Base-by-base conservation (phyloP, 805 yeast genomes). In the Kazachstania kunashirensis region DNA sequence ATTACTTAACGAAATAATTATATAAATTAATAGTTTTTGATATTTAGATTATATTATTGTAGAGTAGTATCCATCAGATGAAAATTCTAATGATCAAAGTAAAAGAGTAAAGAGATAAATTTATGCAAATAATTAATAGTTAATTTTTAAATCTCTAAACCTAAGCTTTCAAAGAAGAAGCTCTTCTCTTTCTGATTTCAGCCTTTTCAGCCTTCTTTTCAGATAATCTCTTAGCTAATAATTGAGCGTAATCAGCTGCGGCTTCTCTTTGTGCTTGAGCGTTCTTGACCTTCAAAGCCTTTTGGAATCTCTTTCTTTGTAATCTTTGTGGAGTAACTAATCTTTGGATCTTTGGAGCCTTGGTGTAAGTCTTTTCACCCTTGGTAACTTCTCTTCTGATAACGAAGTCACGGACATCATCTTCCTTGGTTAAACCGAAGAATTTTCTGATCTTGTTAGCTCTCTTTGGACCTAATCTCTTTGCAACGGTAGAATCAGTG, bases 401-500 rank as follows among this genome's bases (percentile, higher is more conserved):
- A 58, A 89, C 97, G 71, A 76, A 92, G 71, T 75, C 71, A 67
- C 70, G 67, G 47, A 67, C 71, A 55, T 65, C 69, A 53, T 65
- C 69, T 57, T 65, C 61, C 55, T 58, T 55, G 52, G 62, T 42
- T 51, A 57, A 82, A 74, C 96, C 96, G 66, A 84, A 89, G 94
- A 89, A 89, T 74, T 89, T 89, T 83, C 97, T 88, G 71, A 89
- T 92, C 88, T 89, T 73, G 92, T 86, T 88, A 65, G 98, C 98
- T 82, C 98, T 86, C 94, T 89, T 89, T 73, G 98, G 98, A 65
- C 97, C 98, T 66, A 89, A 81, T 79, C 97, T 86, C 82, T 88
- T 89, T 75, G 98, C 96, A 64, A 80, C 79, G 66, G 88, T 78
- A 63, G 77, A 61, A 68, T 92, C 94, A 61, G 98, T 89, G 63